phyloP scores from a whole-genome alignment of 331 rosid genomes.

The Spiraea crenata region DNA sequence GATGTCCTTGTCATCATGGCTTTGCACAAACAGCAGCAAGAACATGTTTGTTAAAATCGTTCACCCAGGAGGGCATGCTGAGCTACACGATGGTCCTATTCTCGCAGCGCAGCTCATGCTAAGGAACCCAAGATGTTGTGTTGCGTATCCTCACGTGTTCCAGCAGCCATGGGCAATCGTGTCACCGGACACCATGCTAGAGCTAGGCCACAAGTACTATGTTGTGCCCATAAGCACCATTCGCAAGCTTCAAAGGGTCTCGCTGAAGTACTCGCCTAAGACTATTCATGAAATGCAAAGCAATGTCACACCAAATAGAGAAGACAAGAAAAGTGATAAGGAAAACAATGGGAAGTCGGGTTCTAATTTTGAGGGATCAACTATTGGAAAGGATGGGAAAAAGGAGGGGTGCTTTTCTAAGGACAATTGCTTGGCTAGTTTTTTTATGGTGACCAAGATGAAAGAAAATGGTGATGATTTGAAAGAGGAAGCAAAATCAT shows the following conservation, averaged over 20 bases:
- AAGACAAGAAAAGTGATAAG: constrained; percentile 19
- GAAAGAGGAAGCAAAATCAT: constrained; percentile 25
- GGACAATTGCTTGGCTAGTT: constrained; percentile 24
- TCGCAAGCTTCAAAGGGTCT: constrained; percentile 53
- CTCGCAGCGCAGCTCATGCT: constrained; percentile 57
- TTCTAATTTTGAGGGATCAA: neutral
- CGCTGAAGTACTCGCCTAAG: constrained; percentile 43
- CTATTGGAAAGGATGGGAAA: neutral
- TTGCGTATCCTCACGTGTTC: constrained; percentile 54
- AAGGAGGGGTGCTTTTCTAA: constrained; percentile 8
- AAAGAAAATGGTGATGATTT: constrained; percentile 23
- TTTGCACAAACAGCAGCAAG: constrained; percentile 43
- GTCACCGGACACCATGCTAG: constrained; percentile 52
- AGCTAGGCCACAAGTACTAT: constrained; percentile 63
- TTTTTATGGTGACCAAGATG: constrained; percentile 21
- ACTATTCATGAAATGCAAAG: neutral
- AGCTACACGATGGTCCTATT: constrained; percentile 57
- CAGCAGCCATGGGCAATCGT: constrained; percentile 71
- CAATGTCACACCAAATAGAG: constrained; percentile 21
- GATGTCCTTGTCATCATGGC: constrained; percentile 49
- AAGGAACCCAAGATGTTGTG: constrained; percentile 48
- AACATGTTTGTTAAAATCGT: constrained; percentile 48
- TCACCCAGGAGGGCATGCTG: constrained; percentile 62
- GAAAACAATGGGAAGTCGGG: neutral
- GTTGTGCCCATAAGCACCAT: constrained; percentile 57